Conservation (phyloP, 768 basidiomycete genomes). For the Leccinum variicolor region DNA sequence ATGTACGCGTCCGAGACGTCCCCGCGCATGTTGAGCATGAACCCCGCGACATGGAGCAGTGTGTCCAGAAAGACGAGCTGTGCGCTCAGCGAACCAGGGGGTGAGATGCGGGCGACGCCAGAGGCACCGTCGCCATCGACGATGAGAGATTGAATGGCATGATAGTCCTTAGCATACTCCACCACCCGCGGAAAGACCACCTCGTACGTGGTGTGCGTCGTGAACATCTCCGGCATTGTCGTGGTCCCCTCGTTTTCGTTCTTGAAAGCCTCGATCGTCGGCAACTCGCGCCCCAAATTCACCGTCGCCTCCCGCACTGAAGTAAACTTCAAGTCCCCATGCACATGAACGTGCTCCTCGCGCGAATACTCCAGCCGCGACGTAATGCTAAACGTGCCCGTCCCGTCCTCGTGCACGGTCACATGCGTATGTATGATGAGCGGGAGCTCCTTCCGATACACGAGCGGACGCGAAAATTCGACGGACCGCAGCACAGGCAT, state of each 20-base stretch:
- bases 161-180: conserved; percentile 56
- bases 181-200: conserved; percentile 69
- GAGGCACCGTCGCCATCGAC: conserved; percentile 47
- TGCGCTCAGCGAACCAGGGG: conserved; percentile 41
- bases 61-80: conserved; percentile 65
- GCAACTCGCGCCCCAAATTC: conserved; percentile 38
- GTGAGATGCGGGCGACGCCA: conserved; percentile 47
- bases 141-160: conserved; percentile 52
- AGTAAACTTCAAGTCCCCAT: conserved; percentile 44
- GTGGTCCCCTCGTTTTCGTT: conserved; percentile 9
- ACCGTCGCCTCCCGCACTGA: conserved; percentile 27
- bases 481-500: conserved; percentile 40
- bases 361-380: conserved; percentile 35
- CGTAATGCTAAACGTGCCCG: conserved; percentile 44
- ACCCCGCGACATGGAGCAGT: conserved; percentile 66
- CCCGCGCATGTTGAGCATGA: conserved; percentile 60
- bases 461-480: conserved; percentile 53
- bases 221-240: conserved; percentile 44
- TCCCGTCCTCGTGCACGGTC: conserved; percentile 32
- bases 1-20: conserved; percentile 55
- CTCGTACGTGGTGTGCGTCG: conserved; percentile 56
- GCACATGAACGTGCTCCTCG: conserved; percentile 39
- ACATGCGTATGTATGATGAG: conserved; percentile 40
- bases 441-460: conserved; percentile 35
- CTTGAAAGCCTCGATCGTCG: conserved; percentile 32